Percentiles rank a stretch among this genome's conserved stretches.
Conservation (phyloP, 2,329 filamentous ascomycete species). For the Aspergillus piperis region DNA sequence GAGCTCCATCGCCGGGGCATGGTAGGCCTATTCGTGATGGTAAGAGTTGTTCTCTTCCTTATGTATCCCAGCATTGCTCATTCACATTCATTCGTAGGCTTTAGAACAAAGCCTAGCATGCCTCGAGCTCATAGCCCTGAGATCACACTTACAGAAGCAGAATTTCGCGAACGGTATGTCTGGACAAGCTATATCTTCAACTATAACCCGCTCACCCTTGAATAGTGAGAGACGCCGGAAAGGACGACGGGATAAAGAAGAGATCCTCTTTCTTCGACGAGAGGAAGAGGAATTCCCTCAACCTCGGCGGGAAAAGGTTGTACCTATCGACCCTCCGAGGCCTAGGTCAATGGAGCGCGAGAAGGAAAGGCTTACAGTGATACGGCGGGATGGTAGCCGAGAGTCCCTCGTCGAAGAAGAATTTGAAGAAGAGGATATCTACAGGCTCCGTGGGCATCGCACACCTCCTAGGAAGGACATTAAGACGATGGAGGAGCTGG, state of each 20-base stretch:
- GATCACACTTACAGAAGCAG: conserved; percentile 55
- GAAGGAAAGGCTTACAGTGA: conserved; percentile 26
- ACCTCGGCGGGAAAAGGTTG: conserved; percentile 28
- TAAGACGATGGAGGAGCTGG: conserved; percentile 68
- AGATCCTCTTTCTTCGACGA: conserved; percentile 59
- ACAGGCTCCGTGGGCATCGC: conserved; percentile 67
- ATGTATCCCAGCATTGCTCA: background rate
- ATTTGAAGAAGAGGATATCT: conserved; percentile 59
- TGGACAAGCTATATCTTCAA: background rate
- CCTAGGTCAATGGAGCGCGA: conserved; percentile 31
- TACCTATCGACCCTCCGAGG: conserved; percentile 28
- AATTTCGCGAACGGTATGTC: conserved; percentile 56
- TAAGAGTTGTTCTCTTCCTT: conserved; percentile 1
- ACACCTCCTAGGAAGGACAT: conserved; percentile 64
- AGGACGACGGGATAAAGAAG: conserved; percentile 62
- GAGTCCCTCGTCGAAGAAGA: conserved; percentile 44
- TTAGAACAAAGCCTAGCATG: background rate
- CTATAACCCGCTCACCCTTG: conserved; percentile 1
- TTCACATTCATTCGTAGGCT: background rate
- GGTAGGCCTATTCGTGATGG: conserved; percentile 6
- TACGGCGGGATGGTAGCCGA: conserved; percentile 12
- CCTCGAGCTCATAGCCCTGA: conserved; percentile 20
- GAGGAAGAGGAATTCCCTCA: conserved; percentile 39
- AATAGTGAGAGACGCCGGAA: conserved; percentile 22
- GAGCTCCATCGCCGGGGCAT: conserved; percentile 30